Evolutionary conservation across 2,329 filamentous ascomycete species (phyloP).

Genomic region (Claviceps sp.): DNA sequence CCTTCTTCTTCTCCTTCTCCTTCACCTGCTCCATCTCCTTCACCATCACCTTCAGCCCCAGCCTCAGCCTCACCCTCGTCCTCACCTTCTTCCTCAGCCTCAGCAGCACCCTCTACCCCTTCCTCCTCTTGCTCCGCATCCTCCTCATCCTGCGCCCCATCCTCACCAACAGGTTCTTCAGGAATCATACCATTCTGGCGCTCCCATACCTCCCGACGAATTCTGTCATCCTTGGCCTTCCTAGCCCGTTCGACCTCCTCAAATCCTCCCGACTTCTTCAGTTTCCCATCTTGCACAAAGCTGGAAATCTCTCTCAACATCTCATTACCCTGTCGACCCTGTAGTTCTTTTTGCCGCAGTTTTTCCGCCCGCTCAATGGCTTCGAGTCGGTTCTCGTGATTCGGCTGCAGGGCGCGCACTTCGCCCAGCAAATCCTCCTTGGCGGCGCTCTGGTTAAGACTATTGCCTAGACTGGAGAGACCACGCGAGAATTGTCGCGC

Average conservation of each 20-base stretch:
- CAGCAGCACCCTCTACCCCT: constrained; percentile 18
- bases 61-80: background rate
- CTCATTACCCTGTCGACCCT: constrained; percentile 56
- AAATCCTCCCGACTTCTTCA: constrained; percentile 92
- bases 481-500: constrained; percentile 44
- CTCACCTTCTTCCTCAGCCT: background rate
- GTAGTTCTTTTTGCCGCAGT: constrained; percentile 75
- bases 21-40: constrained; percentile 16
- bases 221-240: constrained; percentile 74
- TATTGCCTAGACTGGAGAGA: constrained; percentile 38
- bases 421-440: constrained; percentile 89
- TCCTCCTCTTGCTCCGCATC: constrained; percentile 8
- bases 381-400: constrained; percentile 84
- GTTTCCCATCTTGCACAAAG: constrained; percentile 79
- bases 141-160: constrained; percentile 12
- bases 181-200: constrained; percentile 44
- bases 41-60: constrained; percentile 2
- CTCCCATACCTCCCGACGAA: constrained; percentile 67
- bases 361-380: constrained; percentile 97
- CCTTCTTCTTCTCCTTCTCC: constrained; percentile 8
- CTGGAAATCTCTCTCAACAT: constrained; percentile 73
- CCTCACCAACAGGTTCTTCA: constrained; percentile 28
- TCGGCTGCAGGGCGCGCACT: constrained; percentile 83
- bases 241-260: constrained; percentile 84
- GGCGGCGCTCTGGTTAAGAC: constrained; percentile 59